phyloP scores from a whole-genome alignment of 2,329 filamentous ascomycete genomes.

The Pseudopyricularia javanii region DNA sequence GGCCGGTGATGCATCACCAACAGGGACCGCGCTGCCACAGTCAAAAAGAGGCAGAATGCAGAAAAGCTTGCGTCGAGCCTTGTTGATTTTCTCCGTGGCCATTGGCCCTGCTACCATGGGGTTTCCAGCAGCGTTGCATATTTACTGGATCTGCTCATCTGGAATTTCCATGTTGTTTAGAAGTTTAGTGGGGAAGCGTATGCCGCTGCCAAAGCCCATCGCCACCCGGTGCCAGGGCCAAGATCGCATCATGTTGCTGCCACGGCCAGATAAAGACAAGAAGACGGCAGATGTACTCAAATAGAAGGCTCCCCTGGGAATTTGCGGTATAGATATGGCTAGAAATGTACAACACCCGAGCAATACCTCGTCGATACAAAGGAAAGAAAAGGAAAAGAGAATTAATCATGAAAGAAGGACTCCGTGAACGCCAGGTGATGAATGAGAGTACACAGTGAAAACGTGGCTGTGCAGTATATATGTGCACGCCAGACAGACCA shows the following conservation, averaged over 20 bases:
- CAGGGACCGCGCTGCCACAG: background rate
- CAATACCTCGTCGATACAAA: background rate
- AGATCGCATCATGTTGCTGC: constrained; percentile 6
- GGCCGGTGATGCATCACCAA: background rate
- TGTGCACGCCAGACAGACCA: background rate
- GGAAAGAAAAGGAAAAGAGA: background rate
- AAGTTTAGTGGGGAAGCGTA: constrained; percentile 9
- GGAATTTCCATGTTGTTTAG: constrained; percentile 11
- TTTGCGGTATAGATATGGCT: background rate
- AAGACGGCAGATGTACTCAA: background rate
- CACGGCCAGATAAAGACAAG: background rate
- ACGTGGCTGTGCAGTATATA: too few species aligned
- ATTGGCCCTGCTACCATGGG: constrained; percentile 23
- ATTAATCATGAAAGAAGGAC: background rate
- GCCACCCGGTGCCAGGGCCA: constrained; percentile 9
- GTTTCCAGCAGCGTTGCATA: constrained; percentile 27
- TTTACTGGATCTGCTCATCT: constrained; percentile 29
- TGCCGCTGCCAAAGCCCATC: constrained; percentile 11
- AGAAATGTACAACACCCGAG: background rate
- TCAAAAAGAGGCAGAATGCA: background rate
- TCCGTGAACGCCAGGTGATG: background rate
- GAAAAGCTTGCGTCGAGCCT: constrained; percentile 12
- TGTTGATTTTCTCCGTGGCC: constrained; percentile 16
- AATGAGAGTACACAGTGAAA: background rate
- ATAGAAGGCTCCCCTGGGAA: background rate